Evolutionary conservation across 2,329 filamentous ascomycete species (phyloP).

Genomic region (Xylaria sp.): DNA sequence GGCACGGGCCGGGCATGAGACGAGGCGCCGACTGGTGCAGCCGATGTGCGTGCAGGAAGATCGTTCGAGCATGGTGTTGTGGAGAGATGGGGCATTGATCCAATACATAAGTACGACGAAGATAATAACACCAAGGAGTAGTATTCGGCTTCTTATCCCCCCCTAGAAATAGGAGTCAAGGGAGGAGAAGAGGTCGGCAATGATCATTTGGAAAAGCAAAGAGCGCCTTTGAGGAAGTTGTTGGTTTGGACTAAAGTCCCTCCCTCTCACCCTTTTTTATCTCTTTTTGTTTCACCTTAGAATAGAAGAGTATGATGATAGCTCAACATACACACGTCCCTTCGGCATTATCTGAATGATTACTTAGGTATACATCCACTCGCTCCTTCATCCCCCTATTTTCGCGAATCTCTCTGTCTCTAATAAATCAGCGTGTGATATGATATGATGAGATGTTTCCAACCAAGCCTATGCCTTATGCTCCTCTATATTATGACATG

Average conservation of each 20-base stretch:
- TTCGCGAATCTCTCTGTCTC: not conserved
- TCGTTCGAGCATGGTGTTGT: slow-evolving; percentile 39
- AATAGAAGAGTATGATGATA: slow-evolving; percentile 27
- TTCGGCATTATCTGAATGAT: slow-evolving; percentile 26
- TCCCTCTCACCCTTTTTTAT: not conserved
- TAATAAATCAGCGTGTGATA: too few relatives aligned
- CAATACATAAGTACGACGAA: not conserved
- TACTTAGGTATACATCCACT: slow-evolving; percentile 17
- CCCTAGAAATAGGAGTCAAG: not conserved
- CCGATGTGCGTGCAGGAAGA: slow-evolving; percentile 43
- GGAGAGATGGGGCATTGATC: not conserved
- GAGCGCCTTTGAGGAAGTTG: not conserved
- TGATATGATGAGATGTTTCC: slow-evolving; percentile 3
- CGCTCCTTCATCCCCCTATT: not conserved
- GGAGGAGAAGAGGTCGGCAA: not conserved
- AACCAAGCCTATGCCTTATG: not conserved
- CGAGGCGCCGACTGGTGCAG: slow-evolving; percentile 42
- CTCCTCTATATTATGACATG: slow-evolving; percentile 23
- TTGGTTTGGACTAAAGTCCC: slow-evolving; percentile 8
- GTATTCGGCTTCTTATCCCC: not conserved
- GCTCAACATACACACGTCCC: slow-evolving; percentile 15
- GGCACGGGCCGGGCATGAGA: slow-evolving; percentile 36
- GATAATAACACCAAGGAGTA: not conserved
- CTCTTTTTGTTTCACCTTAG: slow-evolving; percentile 16
- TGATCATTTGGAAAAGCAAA: slow-evolving; percentile 14